Base-by-base conservation (phyloP, 768 basidiomycete species). In the Peribolospora baueri region DNA sequence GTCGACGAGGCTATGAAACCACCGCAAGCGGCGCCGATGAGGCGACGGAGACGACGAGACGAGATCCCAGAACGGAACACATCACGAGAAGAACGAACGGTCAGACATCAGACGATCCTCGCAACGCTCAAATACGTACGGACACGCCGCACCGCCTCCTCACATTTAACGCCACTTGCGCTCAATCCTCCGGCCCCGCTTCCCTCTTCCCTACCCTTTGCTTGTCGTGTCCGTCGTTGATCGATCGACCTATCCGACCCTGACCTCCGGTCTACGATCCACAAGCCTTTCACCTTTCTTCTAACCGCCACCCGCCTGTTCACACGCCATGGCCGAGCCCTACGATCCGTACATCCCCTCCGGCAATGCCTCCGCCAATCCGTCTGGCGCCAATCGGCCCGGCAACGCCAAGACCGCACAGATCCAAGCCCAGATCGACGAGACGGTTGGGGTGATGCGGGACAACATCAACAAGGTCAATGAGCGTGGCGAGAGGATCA, bases 291-390 rank as follows among this genome's bases (percentile, higher is more conserved):
- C 10, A n/a, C 11, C 5, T 41, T 48, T 5, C 14, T 36, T 37
- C 36, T n/a, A 47, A 5, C 8, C 45, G 8, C 3, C 2, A 3
- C 40, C 10, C 3, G 25, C 5, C 39, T 39, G 40, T 5, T 7
- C 3, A 5, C 46, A 3, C 9, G 51, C 54, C 68, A 91, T 87
- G 87, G 86, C 87, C 66, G 85, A 91, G 72, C 90, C 87, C 66
- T 95, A 95, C 71, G 91, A 97, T 76, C 91, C 91, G 61, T 97
- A 98, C 71, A 75, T 95, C 59, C 88, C 90, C 60, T 78, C 76
- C 67, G 81, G 82, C 68, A 71, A 76, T 56, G 74, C 78, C 51
- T 72, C 80, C 9, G 69, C 74, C 61, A 64, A 68, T 52, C 65
- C 71, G 41, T 74, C 73, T 48, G 68, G 75, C 42, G 69, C 74